Base-by-base conservation (phyloP, 192 early-diverging fungal genomes). In the Globomyces pollinis-pini region DNA sequence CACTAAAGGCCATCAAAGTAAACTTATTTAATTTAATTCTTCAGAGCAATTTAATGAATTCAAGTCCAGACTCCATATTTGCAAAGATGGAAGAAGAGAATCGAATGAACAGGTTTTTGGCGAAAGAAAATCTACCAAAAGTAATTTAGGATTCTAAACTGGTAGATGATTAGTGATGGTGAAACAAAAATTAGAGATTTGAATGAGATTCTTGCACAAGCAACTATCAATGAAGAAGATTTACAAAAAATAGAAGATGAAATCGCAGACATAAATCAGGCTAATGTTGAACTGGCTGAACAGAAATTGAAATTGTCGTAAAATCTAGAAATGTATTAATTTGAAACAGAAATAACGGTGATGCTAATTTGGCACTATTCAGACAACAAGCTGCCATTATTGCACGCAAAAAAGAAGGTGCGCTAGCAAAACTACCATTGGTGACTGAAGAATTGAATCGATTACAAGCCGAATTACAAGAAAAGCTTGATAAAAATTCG, bases 341-440 rank as follows among this genome's bases (percentile, higher is more conserved):
- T 13, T 33, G 33, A 51, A 1, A n/a, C 3, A 57, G 34, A 31
- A 78, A 71, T 57, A 64, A 70, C 6, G 78, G 77, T 12, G 78
- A 80, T 47, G 81, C 75, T 54, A 83, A 83, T 57, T 66, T 83
- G 61, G 71, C 76, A 1, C 68, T 83, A 32, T 83, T 83, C 51
- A 55, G 77, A 31, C 81, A 83, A 52, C 81, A 83, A 62, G 78
- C 78, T 9, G 65, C 73, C 38, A 81, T 83, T 34, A 81, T 83
- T 33, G 39, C 69, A 2, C 62, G 73, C n/a, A 83, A 83, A 47
- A 83, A 83, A 52, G 78, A 79, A 60, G 76, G 74, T 13, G 70
- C 75, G 0, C 68, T 75, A 4, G 64, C 68, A 50, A 47, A 51
- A 38, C 62, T 80, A 20, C 58, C 31, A 6, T 29, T 63, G 11